Base-by-base conservation (phyloP, 257 asterid species). In the Euphrasia confusa region DNA sequence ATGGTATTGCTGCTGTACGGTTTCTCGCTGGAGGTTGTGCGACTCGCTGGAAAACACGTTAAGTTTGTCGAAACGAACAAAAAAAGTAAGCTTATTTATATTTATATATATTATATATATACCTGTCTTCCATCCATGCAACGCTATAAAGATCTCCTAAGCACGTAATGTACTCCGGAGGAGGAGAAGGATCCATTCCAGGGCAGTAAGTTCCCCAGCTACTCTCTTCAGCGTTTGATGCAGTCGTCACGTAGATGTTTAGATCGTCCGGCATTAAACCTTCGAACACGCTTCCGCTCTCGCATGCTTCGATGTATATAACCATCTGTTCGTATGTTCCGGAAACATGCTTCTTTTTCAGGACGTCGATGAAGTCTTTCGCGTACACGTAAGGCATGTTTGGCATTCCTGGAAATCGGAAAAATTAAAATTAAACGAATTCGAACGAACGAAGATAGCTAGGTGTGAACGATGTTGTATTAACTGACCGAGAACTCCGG, bases 101-200 rank as follows among this genome's bases (percentile, higher is more conserved):
- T 21, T 21, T 21, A 21, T 21, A 21, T 21, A 21, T 21, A 21
- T 21, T 1, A 44, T 10, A n/a, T 4, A 13, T n/a, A 52, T 75
- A 89, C 99, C 96, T 86, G 68, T 89, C 99, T 58, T 92, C 99
- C 97, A 92, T 83, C 99, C 97, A 92, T 63, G 97, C 84, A 45
- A 92, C 89, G 40, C 99, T 92, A 72, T 92, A 92, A 12, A 92
- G 70, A 76, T 92, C 97, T 0, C 99, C 97, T 76, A 92, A 79
- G 74, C 99, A 92, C 2, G 97, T 88, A 7, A 77, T 54, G 60
- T 80, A 79, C 72, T 82, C 88, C 0, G 89, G 74, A 30, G 95
- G 94, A 0, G 94, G 91, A 0, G 90, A 32, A 69, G 96, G 84
- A 32, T 79, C 79, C 81, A 75, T 73, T 55, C 88, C 89, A 0